phyloP scores from a whole-genome alignment of 305 asterid species.

The Stenogyne calaminthoides region DNA sequence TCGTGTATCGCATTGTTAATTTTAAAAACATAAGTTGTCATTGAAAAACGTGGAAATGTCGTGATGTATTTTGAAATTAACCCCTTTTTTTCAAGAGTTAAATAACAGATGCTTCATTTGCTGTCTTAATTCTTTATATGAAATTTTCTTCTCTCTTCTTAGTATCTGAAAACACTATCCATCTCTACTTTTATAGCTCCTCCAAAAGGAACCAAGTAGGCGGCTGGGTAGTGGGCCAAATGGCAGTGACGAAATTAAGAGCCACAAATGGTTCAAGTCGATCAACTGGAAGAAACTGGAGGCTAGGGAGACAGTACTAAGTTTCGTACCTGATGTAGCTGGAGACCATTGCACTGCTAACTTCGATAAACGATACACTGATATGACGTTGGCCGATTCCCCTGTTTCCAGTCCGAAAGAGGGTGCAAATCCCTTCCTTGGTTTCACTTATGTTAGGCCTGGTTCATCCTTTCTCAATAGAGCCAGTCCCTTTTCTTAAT shows the following conservation, averaged over 20 bases:
- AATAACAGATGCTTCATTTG: background rate
- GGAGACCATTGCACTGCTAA: slow-evolving; percentile 72
- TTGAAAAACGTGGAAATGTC: too few relatives aligned
- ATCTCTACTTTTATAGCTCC: slow-evolving; percentile 29
- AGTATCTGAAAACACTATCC: background rate
- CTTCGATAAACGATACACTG: slow-evolving; percentile 61
- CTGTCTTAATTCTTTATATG: background rate
- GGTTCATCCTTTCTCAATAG: slow-evolving; percentile 52
- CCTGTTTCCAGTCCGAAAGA: slow-evolving; percentile 66
- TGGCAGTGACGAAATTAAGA: slow-evolving; percentile 65
- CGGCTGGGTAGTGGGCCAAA: slow-evolving; percentile 58
- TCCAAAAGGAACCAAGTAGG: slow-evolving; percentile 65
- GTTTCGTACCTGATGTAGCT: slow-evolving; percentile 60
- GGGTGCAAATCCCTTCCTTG: slow-evolving; percentile 43
- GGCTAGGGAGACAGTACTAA: slow-evolving; percentile 52
- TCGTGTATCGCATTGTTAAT: too few relatives aligned
- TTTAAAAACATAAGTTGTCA: background rate
- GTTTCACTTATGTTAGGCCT: slow-evolving; percentile 63
- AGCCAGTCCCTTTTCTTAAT: slow-evolving; percentile 33
- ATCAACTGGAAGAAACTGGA: slow-evolving; percentile 75
- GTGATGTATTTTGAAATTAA: too few relatives aligned
- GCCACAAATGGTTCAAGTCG: slow-evolving; percentile 66
- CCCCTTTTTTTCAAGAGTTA: background rate
- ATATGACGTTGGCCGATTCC: slow-evolving; percentile 66
- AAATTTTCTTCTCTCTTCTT: background rate